Percentiles rank a stretch among this genome's conserved stretches.
These are phyloP conservation scores for Ganoderma multipileum DNA, from an alignment of 1,284 basidiomycete species.

Conservation along the genomic window DNA sequence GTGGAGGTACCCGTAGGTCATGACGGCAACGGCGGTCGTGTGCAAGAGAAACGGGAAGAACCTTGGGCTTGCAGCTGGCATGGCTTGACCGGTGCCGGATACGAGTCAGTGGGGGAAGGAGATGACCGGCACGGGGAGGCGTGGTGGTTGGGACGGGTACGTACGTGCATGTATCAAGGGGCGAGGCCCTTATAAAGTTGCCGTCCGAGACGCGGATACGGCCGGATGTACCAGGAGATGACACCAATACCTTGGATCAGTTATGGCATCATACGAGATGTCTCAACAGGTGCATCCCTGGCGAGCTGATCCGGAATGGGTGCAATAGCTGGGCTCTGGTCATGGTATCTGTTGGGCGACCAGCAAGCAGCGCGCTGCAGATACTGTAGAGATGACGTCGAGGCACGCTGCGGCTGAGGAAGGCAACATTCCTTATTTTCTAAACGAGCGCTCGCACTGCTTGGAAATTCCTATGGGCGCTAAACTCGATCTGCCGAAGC, in stretches of 20 bases:
- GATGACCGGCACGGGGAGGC: not conserved
- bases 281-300: not conserved
- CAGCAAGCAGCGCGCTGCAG: too few species aligned
- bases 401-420: too few species aligned
- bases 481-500: too few species aligned
- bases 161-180: not conserved
- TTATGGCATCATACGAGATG: not conserved
- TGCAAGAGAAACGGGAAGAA: constrained; percentile 45
- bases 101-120: not conserved
- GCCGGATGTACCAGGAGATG: not conserved
- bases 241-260: not conserved
- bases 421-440: too few species aligned
- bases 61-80: constrained; percentile 7
- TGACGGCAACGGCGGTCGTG: constrained; percentile 47
- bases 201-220: not conserved
- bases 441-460: too few species aligned
- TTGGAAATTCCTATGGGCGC: too few species aligned
- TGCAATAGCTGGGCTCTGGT: not conserved
- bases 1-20: constrained; percentile 55
- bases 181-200: not conserved
- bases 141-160: not conserved
- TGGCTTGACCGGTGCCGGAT: constrained; percentile 6
- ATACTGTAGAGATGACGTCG: too few species aligned
- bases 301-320: not conserved
- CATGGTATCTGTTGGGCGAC: too few species aligned